Conservation (phyloP, 2,329 filamentous ascomycete species). For the Boeremia exigua region DNA sequence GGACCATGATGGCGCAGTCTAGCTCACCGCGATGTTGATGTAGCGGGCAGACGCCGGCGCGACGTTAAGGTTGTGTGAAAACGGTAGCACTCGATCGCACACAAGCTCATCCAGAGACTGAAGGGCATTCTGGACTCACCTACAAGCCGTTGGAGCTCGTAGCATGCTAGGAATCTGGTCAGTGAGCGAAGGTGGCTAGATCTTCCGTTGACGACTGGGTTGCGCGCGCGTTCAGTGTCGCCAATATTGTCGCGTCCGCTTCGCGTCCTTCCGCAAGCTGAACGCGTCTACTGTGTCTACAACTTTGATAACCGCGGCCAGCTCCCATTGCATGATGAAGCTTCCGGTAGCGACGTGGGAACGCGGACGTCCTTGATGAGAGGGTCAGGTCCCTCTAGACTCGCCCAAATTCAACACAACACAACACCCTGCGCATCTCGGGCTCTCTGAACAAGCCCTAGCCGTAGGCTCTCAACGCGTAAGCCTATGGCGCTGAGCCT, state of each 20-base stretch:
- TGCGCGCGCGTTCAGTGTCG: no score
- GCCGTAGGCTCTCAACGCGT: no score
- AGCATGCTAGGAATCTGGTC: slow-evolving; percentile 2
- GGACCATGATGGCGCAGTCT: slow-evolving; percentile 26
- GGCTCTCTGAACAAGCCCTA: no score
- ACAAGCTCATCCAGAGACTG: neutral
- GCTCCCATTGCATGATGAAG: neutral
- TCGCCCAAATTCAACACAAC: neutral
- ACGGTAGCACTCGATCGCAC: neutral
- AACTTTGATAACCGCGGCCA: neutral
- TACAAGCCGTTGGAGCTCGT: slow-evolving; percentile 1
- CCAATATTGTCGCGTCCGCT: neutral
- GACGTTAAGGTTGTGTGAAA: neutral
- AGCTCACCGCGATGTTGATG: neutral
- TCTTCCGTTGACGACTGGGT: neutral
- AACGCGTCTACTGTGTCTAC: neutral
- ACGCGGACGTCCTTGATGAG: neutral
- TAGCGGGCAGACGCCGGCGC: neutral
- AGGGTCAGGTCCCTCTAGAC: no score
- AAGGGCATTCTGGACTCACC: slow-evolving; percentile 5
- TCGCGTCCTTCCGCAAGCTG: slow-evolving; percentile 1
- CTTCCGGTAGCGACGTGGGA: neutral
- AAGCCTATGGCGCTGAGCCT: no score
- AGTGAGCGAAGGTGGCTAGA: neutral
- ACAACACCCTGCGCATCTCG: neutral